These are phyloP conservation scores for Saccharum hybrid DNA, from an alignment of 202 grass and related monocot genomes.

Conservation along the genomic window DNA sequence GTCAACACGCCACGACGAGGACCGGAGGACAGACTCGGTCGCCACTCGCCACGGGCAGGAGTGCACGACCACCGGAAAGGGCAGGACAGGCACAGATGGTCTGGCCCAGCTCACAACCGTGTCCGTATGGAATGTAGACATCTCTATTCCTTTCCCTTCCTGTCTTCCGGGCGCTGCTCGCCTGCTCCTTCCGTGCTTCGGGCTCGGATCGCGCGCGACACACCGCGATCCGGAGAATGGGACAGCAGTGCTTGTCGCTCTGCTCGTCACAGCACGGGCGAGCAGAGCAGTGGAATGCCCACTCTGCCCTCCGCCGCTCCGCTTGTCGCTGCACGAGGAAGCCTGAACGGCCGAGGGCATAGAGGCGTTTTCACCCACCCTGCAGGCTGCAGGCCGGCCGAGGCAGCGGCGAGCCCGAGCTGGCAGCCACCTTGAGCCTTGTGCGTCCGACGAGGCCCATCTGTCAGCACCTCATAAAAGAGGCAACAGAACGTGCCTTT, in stretches of 20 bases:
- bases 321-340: neutral
- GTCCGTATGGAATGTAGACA: constrained; percentile 2
- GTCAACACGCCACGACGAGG: neutral
- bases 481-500: neutral
- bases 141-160: neutral
- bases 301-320: neutral
- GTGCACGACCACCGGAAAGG: neutral
- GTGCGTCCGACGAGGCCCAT: constrained; percentile 12
- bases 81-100: constrained; percentile 3
- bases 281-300: neutral
- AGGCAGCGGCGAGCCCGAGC: neutral
- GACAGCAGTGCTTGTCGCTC: constrained; percentile 16
- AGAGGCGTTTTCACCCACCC: neutral
- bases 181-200: no score
- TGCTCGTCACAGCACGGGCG: neutral
- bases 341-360: neutral
- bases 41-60: neutral
- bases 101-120: neutral
- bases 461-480: constrained; percentile 26
- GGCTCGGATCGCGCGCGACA: constrained; percentile 8
- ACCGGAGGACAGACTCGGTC: neutral
- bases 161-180: neutral
- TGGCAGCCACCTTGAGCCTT: neutral
- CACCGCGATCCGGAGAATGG: neutral
- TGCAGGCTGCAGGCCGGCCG: neutral